Percentiles rank a stretch among this genome's conserved stretches.
Evolutionary conservation across 768 basidiomycete species (phyloP).

Genomic region (Heimioporus sp.): DNA sequence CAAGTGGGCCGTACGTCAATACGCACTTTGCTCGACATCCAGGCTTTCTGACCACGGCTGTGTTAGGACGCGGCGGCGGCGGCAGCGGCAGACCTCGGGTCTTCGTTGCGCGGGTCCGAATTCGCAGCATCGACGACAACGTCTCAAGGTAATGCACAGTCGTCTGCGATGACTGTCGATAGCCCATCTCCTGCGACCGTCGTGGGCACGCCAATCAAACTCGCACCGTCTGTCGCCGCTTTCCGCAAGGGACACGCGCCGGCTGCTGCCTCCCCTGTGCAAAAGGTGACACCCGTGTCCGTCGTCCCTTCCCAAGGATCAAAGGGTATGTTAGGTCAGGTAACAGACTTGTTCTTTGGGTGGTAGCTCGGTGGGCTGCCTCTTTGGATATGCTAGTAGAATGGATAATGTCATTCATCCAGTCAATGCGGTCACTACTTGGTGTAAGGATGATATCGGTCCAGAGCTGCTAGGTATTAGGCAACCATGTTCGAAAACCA

Average conservation of each 20-base stretch:
- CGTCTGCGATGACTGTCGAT: conserved; percentile 49
- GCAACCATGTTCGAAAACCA: no score
- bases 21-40: not conserved
- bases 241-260: conserved; percentile 52
- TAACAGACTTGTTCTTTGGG: conserved; percentile 79
- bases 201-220: conserved; percentile 68
- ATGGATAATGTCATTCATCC: not conserved
- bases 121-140: conserved; percentile 7
- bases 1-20: conserved; percentile 73
- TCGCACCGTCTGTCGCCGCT: conserved; percentile 71
- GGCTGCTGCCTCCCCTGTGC: conserved; percentile 15
- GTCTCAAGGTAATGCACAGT: conserved; percentile 19
- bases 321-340: conserved; percentile 64
- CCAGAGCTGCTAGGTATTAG: no score
- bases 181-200: conserved; percentile 39
- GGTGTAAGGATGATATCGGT: not conserved
- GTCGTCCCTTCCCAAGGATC: conserved; percentile 20
- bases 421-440: not conserved
- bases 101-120: conserved; percentile 25
- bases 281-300: conserved; percentile 19
- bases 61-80: conserved; percentile 54
- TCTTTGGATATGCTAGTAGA: not conserved
- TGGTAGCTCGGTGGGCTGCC: conserved; percentile 51
- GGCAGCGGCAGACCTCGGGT: conserved; percentile 51
- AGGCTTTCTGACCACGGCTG: conserved; percentile 1